phyloP scores from a whole-genome alignment of 257 asterid genomes.

The Buddleja alternifolia region DNA sequence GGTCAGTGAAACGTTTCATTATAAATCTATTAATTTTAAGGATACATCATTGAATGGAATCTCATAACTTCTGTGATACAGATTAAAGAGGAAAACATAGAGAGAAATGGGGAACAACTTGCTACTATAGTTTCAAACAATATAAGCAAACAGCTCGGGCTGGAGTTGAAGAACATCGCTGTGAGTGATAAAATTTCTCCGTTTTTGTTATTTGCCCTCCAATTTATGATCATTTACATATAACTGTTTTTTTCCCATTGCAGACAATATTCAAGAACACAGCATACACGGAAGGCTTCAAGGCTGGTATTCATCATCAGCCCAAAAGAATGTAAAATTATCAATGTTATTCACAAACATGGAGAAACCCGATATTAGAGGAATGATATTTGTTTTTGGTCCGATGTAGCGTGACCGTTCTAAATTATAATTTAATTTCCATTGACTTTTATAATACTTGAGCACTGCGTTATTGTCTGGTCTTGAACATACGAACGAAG shows the following conservation, averaged over 20 bases:
- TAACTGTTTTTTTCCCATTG: slow-evolving; percentile 17
- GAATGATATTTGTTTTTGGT: slow-evolving; percentile 14
- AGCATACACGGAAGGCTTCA: slow-evolving; percentile 86
- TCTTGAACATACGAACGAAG: slow-evolving; percentile 20
- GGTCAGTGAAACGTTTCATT: slow-evolving; percentile 42
- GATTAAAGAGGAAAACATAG: slow-evolving; percentile 49
- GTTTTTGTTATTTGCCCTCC: background rate
- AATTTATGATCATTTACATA: slow-evolving; percentile 1
- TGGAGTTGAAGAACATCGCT: slow-evolving; percentile 61
- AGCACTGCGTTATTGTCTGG: slow-evolving; percentile 2
- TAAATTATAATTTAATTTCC: background rate
- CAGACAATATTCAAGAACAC: slow-evolving; percentile 80
- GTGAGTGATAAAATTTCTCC: slow-evolving; percentile 44
- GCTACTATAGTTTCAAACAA: slow-evolving; percentile 43
- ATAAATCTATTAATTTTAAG: background rate
- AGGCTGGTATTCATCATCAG: slow-evolving; percentile 53
- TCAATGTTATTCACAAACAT: slow-evolving; percentile 15
- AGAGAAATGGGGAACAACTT: slow-evolving; percentile 52
- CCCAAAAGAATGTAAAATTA: slow-evolving; percentile 44
- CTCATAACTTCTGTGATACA: slow-evolving; percentile 24
- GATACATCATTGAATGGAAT: background rate
- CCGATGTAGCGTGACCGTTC: background rate
- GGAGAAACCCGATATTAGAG: slow-evolving; percentile 10
- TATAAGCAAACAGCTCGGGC: slow-evolving; percentile 53
- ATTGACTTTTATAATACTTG: slow-evolving; percentile 17